Base-by-base conservation (phyloP, 2,329 filamentous ascomycete species). In the Coniosporium tulheliwenetii region DNA sequence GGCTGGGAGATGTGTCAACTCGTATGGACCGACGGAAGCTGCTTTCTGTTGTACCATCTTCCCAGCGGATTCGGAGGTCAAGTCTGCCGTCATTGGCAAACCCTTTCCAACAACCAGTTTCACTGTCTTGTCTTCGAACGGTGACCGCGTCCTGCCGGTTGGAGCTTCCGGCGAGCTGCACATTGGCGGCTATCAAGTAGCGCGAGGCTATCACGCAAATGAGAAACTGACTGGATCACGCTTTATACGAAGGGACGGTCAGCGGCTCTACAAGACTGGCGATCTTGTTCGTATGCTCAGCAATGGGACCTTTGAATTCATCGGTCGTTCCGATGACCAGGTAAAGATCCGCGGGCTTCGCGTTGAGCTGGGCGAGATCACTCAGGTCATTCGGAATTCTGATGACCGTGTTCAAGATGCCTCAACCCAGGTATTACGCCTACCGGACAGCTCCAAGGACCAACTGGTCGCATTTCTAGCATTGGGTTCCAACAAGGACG, bases 1-100 rank as follows among this genome's bases (percentile, higher is more conserved):
- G 19, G 19, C 19, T 26, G 19, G 19, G 19, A 26, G 7, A 26
- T 26, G 19, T 7, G 19, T 26, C 19, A 26, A 26, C 7, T 26
- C 19, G 4, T 95, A 95, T 54, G 87, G 87, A 0, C 87, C 87
- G 1, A 95, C 87, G 0, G 87, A 95, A 61, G 85, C 85, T 7
- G 77, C 86, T 0, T 93, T 95, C 43, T 87, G 95, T 55, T 95
- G 85, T 55, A 93, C 85, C 19, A 26, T 26, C 7, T 26, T 26
- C 19, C 19, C 19, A 26, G 19, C 7, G 19, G 19, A 26, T 26
- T 26, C 19, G 19, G 19, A 26, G 19, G 19, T 26, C 19, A 26
- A 26, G 19, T 26, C 19, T 7, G 19, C 19, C 19, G 19, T 26
- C 7, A 26, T 26, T 26, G 19, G 19, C 19, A 26, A 26, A 7